Evolutionary conservation across 139 green algal genomes (phyloP), one percentile per base, ranked within the genome.

Genomic region (Pleodorina starrii): DNA sequence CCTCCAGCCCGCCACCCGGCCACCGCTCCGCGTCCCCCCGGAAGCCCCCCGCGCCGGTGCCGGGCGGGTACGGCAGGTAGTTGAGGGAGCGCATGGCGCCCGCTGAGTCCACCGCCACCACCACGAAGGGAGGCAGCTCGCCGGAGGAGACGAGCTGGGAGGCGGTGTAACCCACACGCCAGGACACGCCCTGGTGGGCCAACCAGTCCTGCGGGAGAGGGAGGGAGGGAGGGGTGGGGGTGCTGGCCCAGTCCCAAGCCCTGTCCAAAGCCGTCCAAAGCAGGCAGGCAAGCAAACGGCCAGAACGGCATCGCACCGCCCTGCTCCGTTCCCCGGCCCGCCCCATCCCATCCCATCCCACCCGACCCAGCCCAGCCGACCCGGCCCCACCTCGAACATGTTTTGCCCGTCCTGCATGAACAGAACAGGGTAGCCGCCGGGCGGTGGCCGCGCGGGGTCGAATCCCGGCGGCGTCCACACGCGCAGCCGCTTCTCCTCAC

Each of bases 401-500:
- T 95, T 95, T 50, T 93, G 86, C 11, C 89, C 93, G 69, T 95
- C 93, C 25, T 84, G 78, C 77, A 95, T 76, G n/a, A 73, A 84
- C 48, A 95, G 84, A 74, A 94, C 90, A 25, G 93, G 93, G 87
- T 90, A 94, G 63, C 92, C 89, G 36, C 91, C 91, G 2, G 60
- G 81, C 25, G 91, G 90, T 6, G 90, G 68, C 7, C 23, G 74
- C 29, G 89, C 72, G 11, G 32, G 1, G 40, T 78, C 75, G 50
- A 84, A 95, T 27, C 92, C 93, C 0, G 93, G 89, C 1, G 93
- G 92, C 12, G 74, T 91, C 93, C 93, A 95, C 78, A 95, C 93
- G 5, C 93, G 66, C 29, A 95, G 1, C 12, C 86, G 23, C 90
- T 90, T 92, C 71, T 95, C 91, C 57, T 94, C 90, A 23, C 75